phyloP scores from a whole-genome alignment of 805 yeast species.

The Jamesozyma gamospora region DNA sequence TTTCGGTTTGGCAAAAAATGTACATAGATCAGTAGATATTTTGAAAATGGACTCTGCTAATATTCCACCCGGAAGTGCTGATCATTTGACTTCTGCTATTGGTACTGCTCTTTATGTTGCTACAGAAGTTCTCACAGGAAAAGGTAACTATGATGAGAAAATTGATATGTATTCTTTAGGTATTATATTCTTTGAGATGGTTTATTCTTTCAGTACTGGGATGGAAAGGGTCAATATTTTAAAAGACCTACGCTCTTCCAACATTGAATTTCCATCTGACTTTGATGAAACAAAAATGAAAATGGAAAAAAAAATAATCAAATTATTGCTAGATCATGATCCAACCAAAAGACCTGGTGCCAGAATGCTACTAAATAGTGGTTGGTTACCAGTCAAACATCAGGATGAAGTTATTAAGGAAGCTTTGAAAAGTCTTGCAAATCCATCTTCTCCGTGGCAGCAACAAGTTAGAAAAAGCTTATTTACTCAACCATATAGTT shows the following conservation, averaged over 20 bases:
- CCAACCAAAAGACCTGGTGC: conserved; percentile 79
- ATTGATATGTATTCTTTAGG: conserved; percentile 96
- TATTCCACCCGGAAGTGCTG: conserved; percentile 30
- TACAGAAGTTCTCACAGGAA: conserved; percentile 67
- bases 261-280: conserved; percentile 60
- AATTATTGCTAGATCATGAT: conserved; percentile 62
- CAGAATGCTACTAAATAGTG: conserved; percentile 60
- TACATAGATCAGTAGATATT: conserved; percentile 40
- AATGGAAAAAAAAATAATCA: conserved; percentile 59
- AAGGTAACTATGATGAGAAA: conserved; percentile 75
- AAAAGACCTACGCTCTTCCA: conserved; percentile 48
- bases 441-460: conserved; percentile 91
- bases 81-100: conserved; percentile 81
- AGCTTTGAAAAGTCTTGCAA: conserved; percentile 74
- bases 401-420: conserved; percentile 85
- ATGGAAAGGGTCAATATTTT: conserved; percentile 84
- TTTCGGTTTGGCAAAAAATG: conserved; percentile 91
- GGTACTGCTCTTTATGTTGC: conserved; percentile 95
- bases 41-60: conserved; percentile 25
- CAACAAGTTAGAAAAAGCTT: conserved; percentile 81
- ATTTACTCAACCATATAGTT: conserved; percentile 74
- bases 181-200: conserved; percentile 91
- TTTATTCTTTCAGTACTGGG: conserved; percentile 71
- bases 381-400: conserved; percentile 76
- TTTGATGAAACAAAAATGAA: conserved; percentile 44